Conservation (phyloP, 768 basidiomycete species). For the Arthromyces matolae region DNA sequence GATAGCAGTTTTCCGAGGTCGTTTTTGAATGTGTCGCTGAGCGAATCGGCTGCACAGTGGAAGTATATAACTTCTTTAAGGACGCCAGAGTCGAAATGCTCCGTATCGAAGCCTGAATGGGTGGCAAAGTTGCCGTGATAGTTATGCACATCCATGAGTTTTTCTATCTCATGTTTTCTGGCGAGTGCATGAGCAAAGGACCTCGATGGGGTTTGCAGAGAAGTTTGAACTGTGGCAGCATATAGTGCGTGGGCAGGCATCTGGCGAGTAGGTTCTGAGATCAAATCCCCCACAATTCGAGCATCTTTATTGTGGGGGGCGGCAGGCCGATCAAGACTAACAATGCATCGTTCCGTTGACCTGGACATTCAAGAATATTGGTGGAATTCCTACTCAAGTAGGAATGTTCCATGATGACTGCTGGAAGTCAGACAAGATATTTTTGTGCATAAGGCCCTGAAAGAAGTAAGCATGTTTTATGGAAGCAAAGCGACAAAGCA, state of each 20-base stretch:
- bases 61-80: slow-evolving; percentile 7
- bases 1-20: slow-evolving; percentile 4
- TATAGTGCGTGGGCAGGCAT: neutral
- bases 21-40: slow-evolving; percentile 8
- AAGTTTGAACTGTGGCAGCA: neutral
- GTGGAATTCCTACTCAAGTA: too few species aligned
- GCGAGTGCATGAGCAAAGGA: slow-evolving; percentile 7
- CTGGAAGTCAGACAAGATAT: too few species aligned
- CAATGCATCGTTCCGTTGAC: too few species aligned
- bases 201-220: slow-evolving; percentile 1
- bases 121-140: slow-evolving; percentile 10
- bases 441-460: too few species aligned
- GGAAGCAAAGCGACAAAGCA: slow-evolving; percentile 2
- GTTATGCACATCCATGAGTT: slow-evolving; percentile 5
- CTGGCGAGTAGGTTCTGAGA: neutral
- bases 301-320: too few species aligned
- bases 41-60: slow-evolving; percentile 1
- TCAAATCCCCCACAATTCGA: too few species aligned
- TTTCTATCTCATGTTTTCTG: slow-evolving; percentile 1
- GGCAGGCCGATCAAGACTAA: too few species aligned
- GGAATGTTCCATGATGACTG: too few species aligned
- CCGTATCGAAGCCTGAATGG: slow-evolving; percentile 9
- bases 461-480: too few species aligned
- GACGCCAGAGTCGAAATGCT: slow-evolving; percentile 2
- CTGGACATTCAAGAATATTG: too few species aligned